A percentile compares a stretch with the other conserved stretches of the same genome.
Conservation (phyloP, 148 eudicot genomes). For the Polygonum aviculare region DNA sequence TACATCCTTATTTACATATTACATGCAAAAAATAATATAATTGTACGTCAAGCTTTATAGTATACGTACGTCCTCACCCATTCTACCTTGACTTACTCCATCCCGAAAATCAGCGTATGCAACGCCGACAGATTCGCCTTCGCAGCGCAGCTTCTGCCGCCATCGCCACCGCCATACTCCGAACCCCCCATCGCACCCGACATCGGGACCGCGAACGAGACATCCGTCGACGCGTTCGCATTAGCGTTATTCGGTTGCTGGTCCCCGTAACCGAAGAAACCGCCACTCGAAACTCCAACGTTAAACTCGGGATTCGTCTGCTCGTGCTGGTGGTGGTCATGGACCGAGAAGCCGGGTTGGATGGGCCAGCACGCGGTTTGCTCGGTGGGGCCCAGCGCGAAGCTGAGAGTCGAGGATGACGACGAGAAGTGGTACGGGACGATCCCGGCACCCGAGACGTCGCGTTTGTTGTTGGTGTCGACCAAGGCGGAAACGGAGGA, state of each 20-base stretch:
- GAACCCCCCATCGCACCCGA: conserved; percentile 3
- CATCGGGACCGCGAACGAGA: neutral
- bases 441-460: conserved; percentile 9
- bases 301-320: neutral
- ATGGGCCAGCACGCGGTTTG: neutral
- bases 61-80: neutral
- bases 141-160: conserved; percentile 25
- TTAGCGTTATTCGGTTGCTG: conserved; percentile 19
- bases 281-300: neutral
- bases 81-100: conserved; percentile 32
- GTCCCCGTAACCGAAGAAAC: conserved; percentile 1
- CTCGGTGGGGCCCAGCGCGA: neutral
- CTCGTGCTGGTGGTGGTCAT: neutral
- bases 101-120: conserved; percentile 70
- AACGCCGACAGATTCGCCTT: conserved; percentile 7
- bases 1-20: neutral
- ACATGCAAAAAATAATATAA: neutral
- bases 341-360: neutral
- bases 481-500: conserved; percentile 17
- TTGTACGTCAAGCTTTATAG: neutral
- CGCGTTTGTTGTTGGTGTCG: conserved; percentile 15
- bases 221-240: neutral
- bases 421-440: neutral
- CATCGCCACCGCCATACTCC: conserved; percentile 15
- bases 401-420: neutral